Conservation (phyloP, 75 land plant genomes). For the Adiantum capillusveneris region DNA sequence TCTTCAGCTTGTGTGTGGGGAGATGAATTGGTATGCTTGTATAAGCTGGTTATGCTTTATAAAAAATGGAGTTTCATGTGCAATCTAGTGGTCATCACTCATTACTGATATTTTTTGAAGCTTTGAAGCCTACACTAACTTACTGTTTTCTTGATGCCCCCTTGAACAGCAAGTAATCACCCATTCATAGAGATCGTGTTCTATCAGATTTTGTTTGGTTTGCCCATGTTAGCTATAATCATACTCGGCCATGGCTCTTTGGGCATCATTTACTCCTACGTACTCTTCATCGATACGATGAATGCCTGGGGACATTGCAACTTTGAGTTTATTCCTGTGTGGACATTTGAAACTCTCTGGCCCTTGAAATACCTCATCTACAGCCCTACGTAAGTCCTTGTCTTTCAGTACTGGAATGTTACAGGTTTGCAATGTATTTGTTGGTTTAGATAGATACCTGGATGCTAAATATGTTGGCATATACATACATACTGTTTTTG, state of each 20-base stretch:
- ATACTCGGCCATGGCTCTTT: constrained; percentile 38
- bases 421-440: too few relatives aligned
- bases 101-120: too few relatives aligned
- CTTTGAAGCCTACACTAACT: too few relatives aligned
- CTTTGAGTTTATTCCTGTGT: constrained; percentile 73
- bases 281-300: constrained; percentile 79
- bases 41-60: background rate
- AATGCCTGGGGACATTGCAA: constrained; percentile 98
- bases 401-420: too few relatives aligned
- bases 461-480: too few relatives aligned
- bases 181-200: constrained; percentile 71
- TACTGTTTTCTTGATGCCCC: too few relatives aligned
- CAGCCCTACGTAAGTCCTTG: constrained; percentile 70
- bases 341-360: constrained; percentile 58
- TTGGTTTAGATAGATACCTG: too few relatives aligned
- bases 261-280: constrained; percentile 34
- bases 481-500: too few relatives aligned
- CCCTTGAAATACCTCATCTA: constrained; percentile 85
- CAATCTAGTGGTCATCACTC: too few relatives aligned
- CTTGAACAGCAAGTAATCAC: constrained; percentile 93
- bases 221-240: constrained; percentile 25
- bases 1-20: background rate
- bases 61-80: too few relatives aligned
- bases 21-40: background rate
- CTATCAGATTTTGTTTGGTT: constrained; percentile 47